Percentiles rank a stretch among this genome's conserved stretches.
phyloP scores from a whole-genome alignment of 768 basidiomycete genomes.

The Leccinum uliginosum region DNA sequence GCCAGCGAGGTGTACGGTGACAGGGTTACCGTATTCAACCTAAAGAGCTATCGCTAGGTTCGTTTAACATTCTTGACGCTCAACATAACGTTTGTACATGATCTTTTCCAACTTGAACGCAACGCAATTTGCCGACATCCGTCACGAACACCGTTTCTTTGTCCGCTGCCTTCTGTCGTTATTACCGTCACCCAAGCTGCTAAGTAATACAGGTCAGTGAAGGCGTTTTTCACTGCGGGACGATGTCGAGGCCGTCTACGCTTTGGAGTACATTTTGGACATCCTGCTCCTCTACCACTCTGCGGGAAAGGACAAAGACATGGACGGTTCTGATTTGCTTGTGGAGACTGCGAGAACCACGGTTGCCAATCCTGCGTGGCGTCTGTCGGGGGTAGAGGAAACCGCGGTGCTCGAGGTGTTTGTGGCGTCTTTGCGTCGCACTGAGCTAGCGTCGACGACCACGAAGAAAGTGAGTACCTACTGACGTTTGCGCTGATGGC shows the following conservation, averaged over 20 bases:
- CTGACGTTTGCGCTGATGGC: neutral
- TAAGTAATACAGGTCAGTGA: too few species aligned
- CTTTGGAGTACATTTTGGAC: slow-evolving; percentile 82
- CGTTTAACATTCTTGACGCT: too few species aligned
- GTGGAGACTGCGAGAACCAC: slow-evolving; percentile 23
- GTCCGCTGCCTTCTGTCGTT: too few species aligned
- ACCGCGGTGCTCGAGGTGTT: slow-evolving; percentile 78
- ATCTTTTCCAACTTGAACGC: too few species aligned
- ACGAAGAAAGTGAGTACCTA: slow-evolving; percentile 62
- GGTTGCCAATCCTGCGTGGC: slow-evolving; percentile 75
- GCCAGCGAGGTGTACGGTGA: neutral
- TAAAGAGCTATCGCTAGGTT: too few species aligned
- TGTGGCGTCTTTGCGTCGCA: slow-evolving; percentile 60
- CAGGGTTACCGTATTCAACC: too few species aligned
- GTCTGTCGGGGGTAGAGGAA: slow-evolving; percentile 86
- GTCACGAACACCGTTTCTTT: too few species aligned
- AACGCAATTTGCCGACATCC: too few species aligned
- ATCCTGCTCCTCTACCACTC: slow-evolving; percentile 89
- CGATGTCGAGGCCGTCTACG: slow-evolving; percentile 63
- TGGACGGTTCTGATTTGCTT: slow-evolving; percentile 26
- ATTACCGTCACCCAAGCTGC: too few species aligned
- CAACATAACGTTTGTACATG: too few species aligned
- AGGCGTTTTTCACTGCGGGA: too few species aligned
- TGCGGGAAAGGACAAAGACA: slow-evolving; percentile 45
- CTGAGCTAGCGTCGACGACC: slow-evolving; percentile 48